Percentiles rank a stretch among this genome's conserved stretches.
These are phyloP conservation scores for Seiridium cupressi DNA, from an alignment of 2,329 filamentous ascomycete genomes.

Conservation along the genomic window DNA sequence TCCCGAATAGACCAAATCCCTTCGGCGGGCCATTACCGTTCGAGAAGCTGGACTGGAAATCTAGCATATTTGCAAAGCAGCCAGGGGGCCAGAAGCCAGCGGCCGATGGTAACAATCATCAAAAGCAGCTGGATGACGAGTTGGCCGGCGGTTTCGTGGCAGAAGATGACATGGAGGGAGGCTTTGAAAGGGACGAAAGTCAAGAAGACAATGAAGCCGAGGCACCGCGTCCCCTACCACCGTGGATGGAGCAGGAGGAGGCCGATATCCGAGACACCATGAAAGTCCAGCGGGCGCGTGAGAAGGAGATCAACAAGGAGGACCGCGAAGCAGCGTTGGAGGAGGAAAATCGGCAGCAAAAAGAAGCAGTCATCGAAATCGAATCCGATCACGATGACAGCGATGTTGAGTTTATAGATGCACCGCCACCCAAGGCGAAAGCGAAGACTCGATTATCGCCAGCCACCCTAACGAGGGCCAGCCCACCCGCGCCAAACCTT, in stretches of 20 bases:
- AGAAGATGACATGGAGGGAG: slow-evolving; percentile 57
- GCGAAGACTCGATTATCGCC: slow-evolving; percentile 15
- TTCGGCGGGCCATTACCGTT: slow-evolving; percentile 86
- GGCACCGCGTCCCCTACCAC: slow-evolving; percentile 63
- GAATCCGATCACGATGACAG: slow-evolving; percentile 59
- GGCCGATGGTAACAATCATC: not conserved
- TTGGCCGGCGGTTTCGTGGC: slow-evolving; percentile 36
- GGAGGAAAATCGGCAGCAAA: slow-evolving; percentile 44
- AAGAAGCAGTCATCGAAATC: slow-evolving; percentile 58
- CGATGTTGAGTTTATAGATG: slow-evolving; percentile 58
- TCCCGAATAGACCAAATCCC: slow-evolving; percentile 57
- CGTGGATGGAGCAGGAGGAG: slow-evolving; percentile 65
- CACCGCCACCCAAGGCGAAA: slow-evolving; percentile 31
- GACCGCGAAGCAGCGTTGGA: slow-evolving; percentile 57
- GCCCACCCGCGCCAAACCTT: slow-evolving; percentile 13
- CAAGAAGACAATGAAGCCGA: slow-evolving; percentile 26
- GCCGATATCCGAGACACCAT: slow-evolving; percentile 65
- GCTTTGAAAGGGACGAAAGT: slow-evolving; percentile 48
- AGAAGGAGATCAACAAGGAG: slow-evolving; percentile 62
- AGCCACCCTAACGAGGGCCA: slow-evolving; percentile 17
- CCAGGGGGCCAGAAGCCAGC: slow-evolving; percentile 14
- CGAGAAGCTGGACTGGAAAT: slow-evolving; percentile 75
- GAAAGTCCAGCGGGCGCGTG: slow-evolving; percentile 55
- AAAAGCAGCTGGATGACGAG: slow-evolving; percentile 14
- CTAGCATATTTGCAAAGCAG: slow-evolving; percentile 53